Base-by-base conservation (phyloP, 257 asterid genomes). In the Fraxinus americana region DNA sequence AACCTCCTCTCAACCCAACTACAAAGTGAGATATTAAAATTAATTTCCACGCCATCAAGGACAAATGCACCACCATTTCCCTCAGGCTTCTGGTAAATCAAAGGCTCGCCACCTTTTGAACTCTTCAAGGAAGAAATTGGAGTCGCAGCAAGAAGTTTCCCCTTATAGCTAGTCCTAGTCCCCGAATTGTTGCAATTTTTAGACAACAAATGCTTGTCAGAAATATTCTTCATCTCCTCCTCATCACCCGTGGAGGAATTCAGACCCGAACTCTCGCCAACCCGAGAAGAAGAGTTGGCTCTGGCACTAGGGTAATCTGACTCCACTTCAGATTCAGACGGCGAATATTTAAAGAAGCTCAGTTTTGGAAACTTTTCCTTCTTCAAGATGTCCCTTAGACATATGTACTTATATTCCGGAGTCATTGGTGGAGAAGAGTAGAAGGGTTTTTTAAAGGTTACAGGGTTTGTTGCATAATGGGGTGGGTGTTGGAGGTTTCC, bases 61-160 rank as follows among this genome's bases (percentile, higher is more conserved):
- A 30, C 5, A 1, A 67, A 8, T 36, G 38, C 0, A 5, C 19
- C 78, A 30, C 10, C 78, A 23, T 67, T 73, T 72, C 36, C 73
- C 13, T 52, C 66, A 1, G 34, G 9, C 21, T 9, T 35, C 32
- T 7, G 36, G 45, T 74, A 74, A 29, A 74, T 21, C 75, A 79
- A 36, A 0, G 79, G 79, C 14, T 79, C 75, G 16, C 74, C 66
- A 21, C 79, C 68, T 54, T 77, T 67, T 0, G 79, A 73, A n/a
- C 75, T 74, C 13, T 38, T 67, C 39, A 65, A 27, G 1, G 67
- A 54, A 23, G 16, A 66, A 25, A 54, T 16, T 13, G 54, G 54
- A 48, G n/a, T 68, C 72, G 17, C 54, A 14, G 54, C 54, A 48
- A 48, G 7, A 14, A 48, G 54, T 48, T 48, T 48, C n/a, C 54